phyloP scores from a whole-genome alignment of 1,284 basidiomycete species.

The Mycosarcoma mackinlayi region DNA sequence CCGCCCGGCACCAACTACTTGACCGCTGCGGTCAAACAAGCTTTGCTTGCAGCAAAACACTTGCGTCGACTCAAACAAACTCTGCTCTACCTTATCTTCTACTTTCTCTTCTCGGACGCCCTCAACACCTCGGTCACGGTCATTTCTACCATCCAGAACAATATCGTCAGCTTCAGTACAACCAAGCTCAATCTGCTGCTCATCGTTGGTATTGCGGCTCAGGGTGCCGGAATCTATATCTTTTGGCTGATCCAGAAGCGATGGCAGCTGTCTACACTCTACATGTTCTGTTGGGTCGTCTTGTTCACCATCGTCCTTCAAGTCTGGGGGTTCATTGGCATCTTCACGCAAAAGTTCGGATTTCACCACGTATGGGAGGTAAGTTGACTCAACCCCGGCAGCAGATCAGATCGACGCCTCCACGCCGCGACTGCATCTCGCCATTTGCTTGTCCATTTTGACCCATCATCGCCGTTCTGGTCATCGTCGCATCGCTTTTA shows the following conservation, averaged over 20 bases:
- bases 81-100: constrained; percentile 73
- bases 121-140: constrained; percentile 84
- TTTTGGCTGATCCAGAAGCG: constrained; percentile 81
- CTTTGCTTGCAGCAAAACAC: constrained; percentile 26
- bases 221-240: constrained; percentile 77
- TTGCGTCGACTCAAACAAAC: constrained; percentile 23
- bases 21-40: constrained; percentile 72
- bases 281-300: constrained; percentile 78
- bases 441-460: too few relatives aligned
- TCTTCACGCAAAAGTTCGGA: constrained; percentile 81
- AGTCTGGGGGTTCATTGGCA: constrained; percentile 86
- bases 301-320: constrained; percentile 81
- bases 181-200: constrained; percentile 76
- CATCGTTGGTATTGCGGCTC: constrained; percentile 80
- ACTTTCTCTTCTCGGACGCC: constrained; percentile 81
- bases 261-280: constrained; percentile 77
- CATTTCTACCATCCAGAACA: constrained; percentile 80
- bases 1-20: constrained; percentile 77
- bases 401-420: too few relatives aligned
- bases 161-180: constrained; percentile 79
- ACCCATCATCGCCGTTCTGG: background rate
- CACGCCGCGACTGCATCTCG: too few relatives aligned
- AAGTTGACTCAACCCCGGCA: too few relatives aligned
- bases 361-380: constrained; percentile 43
- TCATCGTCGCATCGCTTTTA: background rate